Base-by-base conservation (phyloP, 129 eudicot genomes). In the Solidago caesia region DNA sequence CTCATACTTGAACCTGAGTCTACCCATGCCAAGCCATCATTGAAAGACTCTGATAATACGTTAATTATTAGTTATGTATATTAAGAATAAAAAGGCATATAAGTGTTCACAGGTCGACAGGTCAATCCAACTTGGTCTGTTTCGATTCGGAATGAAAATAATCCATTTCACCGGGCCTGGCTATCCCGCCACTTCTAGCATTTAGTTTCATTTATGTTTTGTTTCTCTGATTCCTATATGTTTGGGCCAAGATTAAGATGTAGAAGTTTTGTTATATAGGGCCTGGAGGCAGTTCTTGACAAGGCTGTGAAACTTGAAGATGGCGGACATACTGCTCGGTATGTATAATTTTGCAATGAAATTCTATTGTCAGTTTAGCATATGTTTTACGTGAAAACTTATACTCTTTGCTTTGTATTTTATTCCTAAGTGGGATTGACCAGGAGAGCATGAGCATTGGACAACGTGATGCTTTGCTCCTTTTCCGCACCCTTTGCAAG, bases 251-350 rank as follows among this genome's bases (percentile, higher is more conserved):
- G 77, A 53, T 56, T 78, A 53, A 68, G 29, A 69, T 68, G 46
- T 69, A 58, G 7, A 51, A 8, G 9, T 70, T 60, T 53, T 74
- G 64, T 67, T 45, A 64, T 85, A 65, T 71, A 95, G 99, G 99
- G 99, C 74, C 85, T 95, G 81, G 99, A 95, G 81, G 99, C 99
- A 75, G 97, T 87, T 84, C 95, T 95, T 68, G 97, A 95, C 85
- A 95, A 95, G 89, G 99, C 99, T 84, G 95, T 95, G 82, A 76
- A 88, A 68, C 97, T 88, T 84, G 97, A 95, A 86, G 96, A 95
- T 80, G 96, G 97, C 75, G 88, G 83, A 82, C 91, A 86, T 75
- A 81, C 83, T 55, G 72, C 85, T 41, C 88, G 97, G 96, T 84
- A 83, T 76, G 29, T 64, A 60, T 45, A 4, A 15, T 77, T 7